These are phyloP conservation scores for Claviceps maximensis DNA, from an alignment of 2,329 filamentous ascomycete species.

Conservation along the genomic window DNA sequence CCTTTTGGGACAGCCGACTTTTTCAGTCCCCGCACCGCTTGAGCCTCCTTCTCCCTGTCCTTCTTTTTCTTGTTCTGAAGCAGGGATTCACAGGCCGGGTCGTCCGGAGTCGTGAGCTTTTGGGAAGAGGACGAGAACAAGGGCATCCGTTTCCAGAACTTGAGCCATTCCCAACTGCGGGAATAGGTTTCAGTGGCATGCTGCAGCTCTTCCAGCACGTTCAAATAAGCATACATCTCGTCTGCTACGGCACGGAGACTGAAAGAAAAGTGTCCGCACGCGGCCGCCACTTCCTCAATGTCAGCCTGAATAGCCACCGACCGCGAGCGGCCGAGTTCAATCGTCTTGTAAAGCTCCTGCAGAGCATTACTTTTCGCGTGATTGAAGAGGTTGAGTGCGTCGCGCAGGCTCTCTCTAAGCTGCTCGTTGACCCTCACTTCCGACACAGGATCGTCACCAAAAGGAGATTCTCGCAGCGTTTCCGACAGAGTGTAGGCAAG, in stretches of 20 bases:
- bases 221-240: slow-evolving; percentile 71
- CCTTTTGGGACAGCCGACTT: slow-evolving; percentile 43
- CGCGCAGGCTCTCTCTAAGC: slow-evolving; percentile 65
- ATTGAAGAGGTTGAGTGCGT: slow-evolving; percentile 71
- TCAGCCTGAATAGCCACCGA: slow-evolving; percentile 74
- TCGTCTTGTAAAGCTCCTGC: slow-evolving; percentile 64
- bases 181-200: slow-evolving; percentile 48
- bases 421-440: slow-evolving; percentile 65
- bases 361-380: slow-evolving; percentile 63
- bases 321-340: slow-evolving; percentile 54
- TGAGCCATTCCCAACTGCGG: slow-evolving; percentile 73
- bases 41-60: slow-evolving; percentile 17
- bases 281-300: slow-evolving; percentile 94
- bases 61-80: slow-evolving; percentile 21
- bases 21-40: slow-evolving; percentile 28
- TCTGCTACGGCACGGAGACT: slow-evolving; percentile 83
- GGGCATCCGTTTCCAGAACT: slow-evolving; percentile 47
- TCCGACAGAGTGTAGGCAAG: slow-evolving; percentile 83
- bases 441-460: slow-evolving; percentile 53
- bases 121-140: not conserved
- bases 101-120: slow-evolving; percentile 12
- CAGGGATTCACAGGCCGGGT: slow-evolving; percentile 30
- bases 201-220: slow-evolving; percentile 76
- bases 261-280: slow-evolving; percentile 92
- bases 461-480: slow-evolving; percentile 78